Percentiles rank a stretch among this genome's conserved stretches.
phyloP scores from a whole-genome alignment of 202 grass and related monocot species.

The Hordeum pubiflorum region DNA sequence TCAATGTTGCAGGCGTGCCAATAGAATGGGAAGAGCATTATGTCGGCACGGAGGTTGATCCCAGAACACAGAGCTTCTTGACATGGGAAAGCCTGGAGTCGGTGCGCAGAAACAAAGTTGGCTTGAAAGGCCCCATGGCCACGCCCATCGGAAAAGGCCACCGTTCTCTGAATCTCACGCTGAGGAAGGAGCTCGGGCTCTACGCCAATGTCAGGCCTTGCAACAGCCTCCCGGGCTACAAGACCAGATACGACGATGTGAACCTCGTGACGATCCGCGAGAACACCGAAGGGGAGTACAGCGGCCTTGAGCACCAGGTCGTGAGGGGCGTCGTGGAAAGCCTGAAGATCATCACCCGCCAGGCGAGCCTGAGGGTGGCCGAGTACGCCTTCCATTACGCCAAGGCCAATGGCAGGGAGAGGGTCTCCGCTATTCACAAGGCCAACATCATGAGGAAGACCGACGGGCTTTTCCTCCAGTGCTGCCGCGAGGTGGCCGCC shows the following conservation, averaged over 20 bases:
- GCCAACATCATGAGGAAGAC: conserved; percentile 99
- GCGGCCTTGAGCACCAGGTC: conserved; percentile 97
- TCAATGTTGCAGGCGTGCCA: conserved; percentile 66
- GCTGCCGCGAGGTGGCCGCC: conserved; percentile 90
- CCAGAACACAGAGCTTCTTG: conserved; percentile 89
- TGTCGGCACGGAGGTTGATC: conserved; percentile 76
- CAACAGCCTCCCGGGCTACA: conserved; percentile 83
- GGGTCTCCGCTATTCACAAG: conserved; percentile 93
- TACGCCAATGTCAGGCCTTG: conserved; percentile 95
- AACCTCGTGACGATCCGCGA: conserved; percentile 96
- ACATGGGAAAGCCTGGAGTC: conserved; percentile 96
- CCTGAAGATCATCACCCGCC: conserved; percentile 93
- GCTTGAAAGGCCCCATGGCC: conserved; percentile 96
- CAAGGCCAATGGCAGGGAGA: conserved; percentile 68
- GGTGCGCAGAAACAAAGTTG: conserved; percentile 76
- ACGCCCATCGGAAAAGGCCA: conserved; percentile 99
- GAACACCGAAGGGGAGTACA: conserved; percentile 96
- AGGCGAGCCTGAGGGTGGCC: conserved; percentile 91
- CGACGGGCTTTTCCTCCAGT: conserved; percentile 97
- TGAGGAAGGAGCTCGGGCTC: conserved; percentile 88
- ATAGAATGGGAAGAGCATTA: conserved; percentile 98
- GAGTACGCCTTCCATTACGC: conserved; percentile 98
- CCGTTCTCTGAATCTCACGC: conserved; percentile 87
- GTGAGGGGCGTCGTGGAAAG: conserved; percentile 96
- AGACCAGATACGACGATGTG: conserved; percentile 91